phyloP scores from a whole-genome alignment of 2,329 filamentous ascomycete species.

The Penicillium sclerotigenum region DNA sequence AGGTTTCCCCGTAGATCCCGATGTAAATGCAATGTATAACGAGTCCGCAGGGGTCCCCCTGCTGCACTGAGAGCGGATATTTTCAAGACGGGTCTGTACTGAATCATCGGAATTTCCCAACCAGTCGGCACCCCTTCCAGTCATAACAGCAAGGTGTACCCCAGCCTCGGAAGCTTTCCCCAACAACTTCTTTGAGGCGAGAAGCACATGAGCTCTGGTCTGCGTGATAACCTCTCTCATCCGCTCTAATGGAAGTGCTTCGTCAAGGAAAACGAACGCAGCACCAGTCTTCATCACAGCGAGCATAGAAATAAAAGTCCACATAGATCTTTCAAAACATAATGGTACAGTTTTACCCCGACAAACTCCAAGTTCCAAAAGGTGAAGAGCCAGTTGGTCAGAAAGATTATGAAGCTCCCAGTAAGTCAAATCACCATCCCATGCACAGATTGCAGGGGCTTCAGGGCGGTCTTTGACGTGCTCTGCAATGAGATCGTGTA shows the following conservation, averaged over 20 bases:
- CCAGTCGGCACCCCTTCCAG: background rate
- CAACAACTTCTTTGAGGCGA: background rate
- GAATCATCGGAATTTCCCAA: background rate
- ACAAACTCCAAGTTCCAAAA: background rate
- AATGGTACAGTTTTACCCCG: background rate
- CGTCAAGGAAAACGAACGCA: background rate
- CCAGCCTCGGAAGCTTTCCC: background rate
- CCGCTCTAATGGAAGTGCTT: slow-evolving; percentile 9
- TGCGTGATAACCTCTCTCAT: slow-evolving; percentile 9
- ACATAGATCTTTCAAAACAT: slow-evolving; percentile 4
- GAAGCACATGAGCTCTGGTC: background rate
- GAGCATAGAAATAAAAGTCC: background rate
- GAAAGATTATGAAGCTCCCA: background rate
- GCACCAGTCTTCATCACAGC: slow-evolving; percentile 1
- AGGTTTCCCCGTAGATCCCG: slow-evolving; percentile 50
- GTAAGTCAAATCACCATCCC: background rate
- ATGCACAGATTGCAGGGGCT: background rate
- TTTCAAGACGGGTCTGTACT: background rate
- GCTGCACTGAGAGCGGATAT: background rate
- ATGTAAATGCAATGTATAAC: slow-evolving; percentile 54
- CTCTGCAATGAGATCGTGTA: background rate
- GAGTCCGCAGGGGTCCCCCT: background rate
- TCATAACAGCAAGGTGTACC: background rate
- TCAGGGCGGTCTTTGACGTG: background rate
- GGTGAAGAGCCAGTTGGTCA: background rate